Evolutionary conservation across 768 basidiomycete species (phyloP), one percentile per base, ranked within the genome.

Genomic region (Holtermannia corniformis): DNA sequence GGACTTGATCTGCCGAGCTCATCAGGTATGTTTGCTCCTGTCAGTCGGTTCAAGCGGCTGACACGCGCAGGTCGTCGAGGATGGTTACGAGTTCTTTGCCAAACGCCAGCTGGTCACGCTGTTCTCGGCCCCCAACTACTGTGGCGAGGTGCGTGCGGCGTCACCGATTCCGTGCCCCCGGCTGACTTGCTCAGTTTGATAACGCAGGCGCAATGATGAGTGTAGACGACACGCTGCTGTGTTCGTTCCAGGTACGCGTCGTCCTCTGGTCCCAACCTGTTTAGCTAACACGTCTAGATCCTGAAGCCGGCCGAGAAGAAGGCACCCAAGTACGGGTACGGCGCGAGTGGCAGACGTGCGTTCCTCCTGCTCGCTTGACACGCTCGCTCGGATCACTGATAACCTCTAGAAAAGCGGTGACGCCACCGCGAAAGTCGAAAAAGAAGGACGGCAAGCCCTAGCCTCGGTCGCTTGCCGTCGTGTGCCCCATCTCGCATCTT

Each of bases 121-220:
- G 43, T 97, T 97, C 77, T 93, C 90, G 21, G 93, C 93, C 48
- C 93, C 93, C 37, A 73, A 73, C 61, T 73, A 73, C 53, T 72
- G 71, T 59, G 71, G 71, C 49, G 71, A 71, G 68, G 68, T 70
- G 57, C 57, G 68, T 56, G 28, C 22, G 43, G 16, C 10, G 22
- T 44, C 23, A 32, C 4, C n/a, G 14, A 16, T 16, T n/a, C 28
- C 43, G 14, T 13, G 28, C 19, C 21, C 21, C 19, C 11, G 41
- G 44, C 50, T 58, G 50, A 59, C 43, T 2, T 13, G 11, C 25
- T 11, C 87, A 97, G 76, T 99, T 99, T 67, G 93, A 99, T 74
- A 99, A 99, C 73, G 92, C 93, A 3, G 93, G 93, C 32, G 93
- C 93, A 27, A 99, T 99, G 93, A 99, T 97, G 93, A 91, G 87